phyloP scores from a whole-genome alignment of 2,329 filamentous ascomycete genomes.

The Aspergillus sp. region DNA sequence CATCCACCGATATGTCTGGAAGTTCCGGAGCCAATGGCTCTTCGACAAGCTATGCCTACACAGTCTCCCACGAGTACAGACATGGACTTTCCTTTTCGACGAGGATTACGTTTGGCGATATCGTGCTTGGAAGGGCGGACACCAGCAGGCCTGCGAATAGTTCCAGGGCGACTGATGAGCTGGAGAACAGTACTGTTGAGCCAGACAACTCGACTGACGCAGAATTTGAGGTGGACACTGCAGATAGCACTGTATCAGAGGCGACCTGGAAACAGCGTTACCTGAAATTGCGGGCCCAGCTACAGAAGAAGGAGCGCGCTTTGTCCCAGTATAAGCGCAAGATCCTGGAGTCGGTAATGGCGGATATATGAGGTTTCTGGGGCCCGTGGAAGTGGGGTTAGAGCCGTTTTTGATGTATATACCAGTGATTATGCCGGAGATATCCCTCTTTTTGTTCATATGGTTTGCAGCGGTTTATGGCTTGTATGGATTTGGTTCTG shows the following conservation, averaged over 20 bases:
- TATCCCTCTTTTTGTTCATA: not conserved
- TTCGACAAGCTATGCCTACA: constrained; percentile 16
- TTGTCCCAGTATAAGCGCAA: constrained; percentile 41
- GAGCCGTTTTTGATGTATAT: not conserved
- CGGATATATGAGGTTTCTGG: constrained; percentile 28
- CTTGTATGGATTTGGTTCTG: constrained; percentile 3
- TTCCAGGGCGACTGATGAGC: constrained; percentile 6
- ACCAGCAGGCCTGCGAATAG: constrained; percentile 8
- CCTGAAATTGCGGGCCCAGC: constrained; percentile 34
- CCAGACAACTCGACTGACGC: constrained; percentile 23
- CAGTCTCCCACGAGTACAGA: constrained; percentile 26
- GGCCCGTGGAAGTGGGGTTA: not conserved
- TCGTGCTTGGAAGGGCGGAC: constrained; percentile 9
- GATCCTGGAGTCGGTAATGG: constrained; percentile 44
- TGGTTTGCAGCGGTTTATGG: not conserved
- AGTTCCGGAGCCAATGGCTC: constrained; percentile 8
- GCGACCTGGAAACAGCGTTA: constrained; percentile 41
- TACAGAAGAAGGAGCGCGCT: constrained; percentile 37
- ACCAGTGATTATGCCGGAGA: not conserved
- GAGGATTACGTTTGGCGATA: constrained; percentile 23
- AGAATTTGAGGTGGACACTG: constrained; percentile 27
- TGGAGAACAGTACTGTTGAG: constrained; percentile 15
- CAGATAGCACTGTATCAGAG: constrained; percentile 21
- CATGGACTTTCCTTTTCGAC: constrained; percentile 22
- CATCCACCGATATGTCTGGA: constrained; percentile 3